Evolutionary conservation across 106 monocot species (phyloP), one percentile per base, ranked within the genome.

Genomic region (Dioscorea alata): DNA sequence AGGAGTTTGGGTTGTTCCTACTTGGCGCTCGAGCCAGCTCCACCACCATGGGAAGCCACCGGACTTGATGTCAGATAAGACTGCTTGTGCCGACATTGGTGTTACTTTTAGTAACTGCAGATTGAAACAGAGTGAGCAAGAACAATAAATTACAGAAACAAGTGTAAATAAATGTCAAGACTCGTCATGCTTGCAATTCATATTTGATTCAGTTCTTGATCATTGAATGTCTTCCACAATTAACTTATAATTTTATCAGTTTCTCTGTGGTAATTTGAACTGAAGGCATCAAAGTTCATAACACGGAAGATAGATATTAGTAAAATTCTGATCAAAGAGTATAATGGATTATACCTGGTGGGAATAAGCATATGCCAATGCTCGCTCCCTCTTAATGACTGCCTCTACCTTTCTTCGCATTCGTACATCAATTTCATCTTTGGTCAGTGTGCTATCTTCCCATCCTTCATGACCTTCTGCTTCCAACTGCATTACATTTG

Each of bases 391-490:
- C 69, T 86, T 96, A 24, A 84, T 75, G 50, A 86, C 74, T 18
- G 88, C 88, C 69, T 89, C 88, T 51, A 89, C 80, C 69, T 96
- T 96, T 35, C 80, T 84, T 54, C 59, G 74, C 70, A 68, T 78
- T 60, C 88, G 78, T 16, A 74, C 66, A 33, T 88, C 78, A 6
- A 33, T n/a, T 57, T 91, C 86, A 53, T 82, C 86, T 65, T 82
- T 84, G 12, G 86, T 84, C 12, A 96, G 83, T 34, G 84, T 60
- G 42, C 91, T 96, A 21, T 88, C 83, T 57, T 88, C 88, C 94
- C 94, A 95, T 19, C 66, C 66, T 14, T 71, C 74, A 35, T 71
- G 69, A 7, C 24, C 73, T 66, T 70, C 80, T 22, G 61, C 76
- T 20, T 82, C 78, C 1, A 71, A 65, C 89, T 89, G 80, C 79